Base-by-base conservation (phyloP, 163 green algal genomes). In the Volvox carteri region DNA sequence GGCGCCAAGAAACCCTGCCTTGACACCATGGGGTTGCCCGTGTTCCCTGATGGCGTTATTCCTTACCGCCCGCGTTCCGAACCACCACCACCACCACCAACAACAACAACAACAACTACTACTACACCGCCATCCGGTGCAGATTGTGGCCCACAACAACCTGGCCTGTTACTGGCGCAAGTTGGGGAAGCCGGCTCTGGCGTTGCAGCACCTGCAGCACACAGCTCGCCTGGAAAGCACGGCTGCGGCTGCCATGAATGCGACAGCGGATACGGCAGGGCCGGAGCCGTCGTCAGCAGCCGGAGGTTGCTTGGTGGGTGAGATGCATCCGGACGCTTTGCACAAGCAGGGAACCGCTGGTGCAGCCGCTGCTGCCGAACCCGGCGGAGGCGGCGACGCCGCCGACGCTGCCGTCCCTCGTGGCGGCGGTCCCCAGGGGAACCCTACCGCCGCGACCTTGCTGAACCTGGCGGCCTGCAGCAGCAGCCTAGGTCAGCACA, bases 141-240 rank as follows among this genome's bases (percentile, higher is more conserved):
- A 91, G 62, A 75, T 83, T 28, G 28, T 84, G 4, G 86, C 85
- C 4, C 60, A 74, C 73, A 93, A 93, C 74, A 90, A 90, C 78
- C 73, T 90, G n/a, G 90, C 65, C 70, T 91, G 85, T 72, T 90
- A 85, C 74, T 67, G 90, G 48, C 73, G 84, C 9, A 78, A 78
- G 23, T 35, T 83, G 46, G 46, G 44, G 42, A 83, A 93, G 73
- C 37, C 37, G 4, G 35, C 72, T 0, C 56, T 65, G 19, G 79
- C 79, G 33, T 30, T 93, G 52, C 33, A 79, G 19, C 79, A 89
- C 81, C 73, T 93, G 60, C 44, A 90, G 60, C 56, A 33, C 2
- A 75, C 62, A 8, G 60, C 72, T 33, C 28, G 67, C 28, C 58
- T 92, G 35, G 74, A 86, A 46, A 42, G 30, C 23, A 44, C 30